phyloP scores from a whole-genome alignment of 352 stramenopile species.

The Globisporangium camurandrum region DNA sequence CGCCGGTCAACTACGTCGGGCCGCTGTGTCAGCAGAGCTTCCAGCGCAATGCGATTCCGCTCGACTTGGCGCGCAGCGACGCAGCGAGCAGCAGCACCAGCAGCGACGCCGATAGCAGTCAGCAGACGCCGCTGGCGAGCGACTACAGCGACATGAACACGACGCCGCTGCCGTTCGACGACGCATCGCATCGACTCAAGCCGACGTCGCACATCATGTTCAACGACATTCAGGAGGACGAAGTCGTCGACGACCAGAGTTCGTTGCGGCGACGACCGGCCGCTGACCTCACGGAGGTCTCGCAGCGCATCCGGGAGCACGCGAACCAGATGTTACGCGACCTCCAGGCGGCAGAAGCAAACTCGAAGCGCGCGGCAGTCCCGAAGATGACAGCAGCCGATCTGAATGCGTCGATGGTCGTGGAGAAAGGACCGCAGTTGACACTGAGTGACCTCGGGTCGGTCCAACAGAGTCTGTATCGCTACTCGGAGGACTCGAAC shows the following conservation, averaged over 20 bases:
- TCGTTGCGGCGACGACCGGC: slow-evolving; percentile 4
- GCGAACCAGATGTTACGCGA: slow-evolving; percentile 20
- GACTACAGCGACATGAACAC: slow-evolving; percentile 18
- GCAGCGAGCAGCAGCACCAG: slow-evolving; percentile 9
- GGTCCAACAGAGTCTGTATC: slow-evolving; percentile 11
- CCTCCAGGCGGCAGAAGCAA: slow-evolving; percentile 24
- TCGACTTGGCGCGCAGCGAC: slow-evolving; percentile 11
- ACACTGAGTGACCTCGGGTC: slow-evolving; percentile 35
- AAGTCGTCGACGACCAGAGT: slow-evolving; percentile 17
- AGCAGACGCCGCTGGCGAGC: slow-evolving; percentile 16
- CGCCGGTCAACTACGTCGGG: slow-evolving; percentile 39
- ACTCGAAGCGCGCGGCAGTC: slow-evolving; percentile 14
- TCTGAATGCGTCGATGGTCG: slow-evolving; percentile 27
- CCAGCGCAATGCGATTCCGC: slow-evolving; percentile 24
- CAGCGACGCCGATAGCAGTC: slow-evolving; percentile 9
- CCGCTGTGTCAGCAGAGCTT: slow-evolving; percentile 37
- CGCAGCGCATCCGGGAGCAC: slow-evolving; percentile 43
- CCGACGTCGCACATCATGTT: slow-evolving; percentile 26
- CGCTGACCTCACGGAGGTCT: slow-evolving; percentile 44
- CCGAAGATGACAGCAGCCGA: slow-evolving; percentile 41
- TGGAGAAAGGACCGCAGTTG: slow-evolving; percentile 24
- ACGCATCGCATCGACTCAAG: slow-evolving; percentile 7
- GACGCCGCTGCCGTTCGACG: slow-evolving; percentile 21
- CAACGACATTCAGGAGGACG: slow-evolving; percentile 58
- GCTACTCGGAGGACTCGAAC: slow-evolving; percentile 15